Evolutionary conservation across 768 basidiomycete genomes (phyloP).

Genomic region (Lyophyllum semitale): DNA sequence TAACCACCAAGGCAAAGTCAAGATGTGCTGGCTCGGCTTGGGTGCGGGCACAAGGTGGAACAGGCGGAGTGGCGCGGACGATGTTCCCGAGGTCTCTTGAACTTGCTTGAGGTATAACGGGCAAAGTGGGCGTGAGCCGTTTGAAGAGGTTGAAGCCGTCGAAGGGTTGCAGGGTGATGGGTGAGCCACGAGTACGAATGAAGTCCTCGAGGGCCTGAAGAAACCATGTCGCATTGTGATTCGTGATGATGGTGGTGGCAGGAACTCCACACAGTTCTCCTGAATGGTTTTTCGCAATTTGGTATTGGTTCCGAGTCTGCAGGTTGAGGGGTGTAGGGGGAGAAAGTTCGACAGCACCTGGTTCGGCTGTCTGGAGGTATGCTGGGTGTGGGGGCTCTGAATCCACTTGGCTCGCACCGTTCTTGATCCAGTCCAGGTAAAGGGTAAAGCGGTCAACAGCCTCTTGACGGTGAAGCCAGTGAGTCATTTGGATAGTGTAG

Average conservation of each 20-base stretch:
- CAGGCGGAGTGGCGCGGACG: too few species aligned
- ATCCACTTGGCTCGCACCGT: not conserved
- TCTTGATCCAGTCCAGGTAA: slow-evolving; percentile 30
- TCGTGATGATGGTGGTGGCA: too few species aligned
- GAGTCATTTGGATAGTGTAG: slow-evolving; percentile 38
- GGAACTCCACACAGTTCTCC: too few species aligned
- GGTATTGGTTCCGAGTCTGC: not conserved
- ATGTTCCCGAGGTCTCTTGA: too few species aligned
- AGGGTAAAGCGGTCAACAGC: slow-evolving; percentile 19
- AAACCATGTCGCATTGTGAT: slow-evolving; percentile 5
- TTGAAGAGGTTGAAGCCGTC: not conserved
- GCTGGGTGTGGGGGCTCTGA: not conserved
- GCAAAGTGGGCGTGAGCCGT: too few species aligned
- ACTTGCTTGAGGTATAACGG: too few species aligned
- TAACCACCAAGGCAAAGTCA: too few species aligned
- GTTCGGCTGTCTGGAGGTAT: not conserved
- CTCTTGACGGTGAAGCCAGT: slow-evolving; percentile 38
- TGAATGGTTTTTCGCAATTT: too few species aligned
- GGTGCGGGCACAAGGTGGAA: too few species aligned
- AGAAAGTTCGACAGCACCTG: not conserved
- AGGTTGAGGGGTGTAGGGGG: not conserved
- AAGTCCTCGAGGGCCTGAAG: not conserved
- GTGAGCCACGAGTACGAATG: too few species aligned
- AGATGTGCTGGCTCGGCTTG: too few species aligned
- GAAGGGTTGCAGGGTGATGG: too few species aligned